These are phyloP conservation scores for Tylopilus rubrobrunneus DNA, from an alignment of 768 basidiomycete genomes.

Conservation along the genomic window DNA sequence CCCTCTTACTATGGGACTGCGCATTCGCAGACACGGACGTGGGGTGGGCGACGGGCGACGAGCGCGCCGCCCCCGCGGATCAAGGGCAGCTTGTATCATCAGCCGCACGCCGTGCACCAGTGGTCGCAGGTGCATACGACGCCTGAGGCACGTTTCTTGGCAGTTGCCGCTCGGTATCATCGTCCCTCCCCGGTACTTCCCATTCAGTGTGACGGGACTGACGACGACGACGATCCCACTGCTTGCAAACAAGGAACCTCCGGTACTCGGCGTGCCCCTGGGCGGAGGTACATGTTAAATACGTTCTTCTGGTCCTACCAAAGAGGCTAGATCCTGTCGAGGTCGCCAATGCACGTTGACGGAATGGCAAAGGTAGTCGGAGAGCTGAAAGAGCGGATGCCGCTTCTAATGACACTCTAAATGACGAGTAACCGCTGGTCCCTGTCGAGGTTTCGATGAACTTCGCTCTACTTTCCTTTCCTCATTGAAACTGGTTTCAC, in stretches of 20 bases:
- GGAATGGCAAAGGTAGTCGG: slow-evolving; percentile 57
- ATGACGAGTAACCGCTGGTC: slow-evolving; percentile 56
- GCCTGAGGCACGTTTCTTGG: slow-evolving; percentile 65
- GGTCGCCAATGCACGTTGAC: slow-evolving; percentile 76
- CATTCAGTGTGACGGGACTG: slow-evolving; percentile 28
- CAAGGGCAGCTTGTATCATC: slow-evolving; percentile 43
- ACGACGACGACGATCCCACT: slow-evolving; percentile 18
- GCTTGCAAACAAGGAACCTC: slow-evolving; percentile 14
- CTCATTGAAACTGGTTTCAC: not conserved
- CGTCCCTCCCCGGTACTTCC: slow-evolving; percentile 36
- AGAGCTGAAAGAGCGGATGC: slow-evolving; percentile 34
- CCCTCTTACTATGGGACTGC: slow-evolving; percentile 91
- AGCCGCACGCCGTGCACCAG: slow-evolving; percentile 50
- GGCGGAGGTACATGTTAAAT: slow-evolving; percentile 72
- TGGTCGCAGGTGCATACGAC: slow-evolving; percentile 63
- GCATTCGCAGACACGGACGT: slow-evolving; percentile 64
- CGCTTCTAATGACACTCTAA: not conserved
- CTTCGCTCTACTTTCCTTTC: too few relatives aligned
- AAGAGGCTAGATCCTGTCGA: slow-evolving; percentile 69
- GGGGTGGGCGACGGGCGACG: slow-evolving; percentile 64
- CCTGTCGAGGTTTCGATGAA: slow-evolving; percentile 23
- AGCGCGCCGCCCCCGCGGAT: slow-evolving; percentile 17
- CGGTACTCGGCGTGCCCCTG: slow-evolving; percentile 49
- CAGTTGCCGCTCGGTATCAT: slow-evolving; percentile 52
- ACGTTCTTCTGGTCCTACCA: slow-evolving; percentile 63